Percentiles rank a stretch among this genome's conserved stretches.
Conservation (phyloP, 2,329 filamentous ascomycete species). For the Aplosporella prunicola region DNA sequence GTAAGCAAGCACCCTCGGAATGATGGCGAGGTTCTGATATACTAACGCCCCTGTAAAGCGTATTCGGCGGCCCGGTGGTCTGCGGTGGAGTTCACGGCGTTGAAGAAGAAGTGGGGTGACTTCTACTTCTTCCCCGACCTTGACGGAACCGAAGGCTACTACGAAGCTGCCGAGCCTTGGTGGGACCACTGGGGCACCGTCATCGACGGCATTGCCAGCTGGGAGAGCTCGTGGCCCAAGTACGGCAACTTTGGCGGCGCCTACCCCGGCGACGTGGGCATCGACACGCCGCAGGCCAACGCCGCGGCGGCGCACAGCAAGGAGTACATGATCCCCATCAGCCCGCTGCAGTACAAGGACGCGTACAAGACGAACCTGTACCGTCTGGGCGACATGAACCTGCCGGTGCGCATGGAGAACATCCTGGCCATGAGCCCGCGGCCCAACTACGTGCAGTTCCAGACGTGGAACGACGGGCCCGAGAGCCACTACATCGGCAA, state of each 20-base stretch:
- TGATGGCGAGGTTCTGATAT: too few relatives aligned
- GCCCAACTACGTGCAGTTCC: slow-evolving; percentile 26
- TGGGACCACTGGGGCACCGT: slow-evolving; percentile 23
- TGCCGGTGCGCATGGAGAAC: slow-evolving; percentile 28
- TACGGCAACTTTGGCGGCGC: slow-evolving; percentile 12
- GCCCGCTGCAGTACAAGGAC: slow-evolving; percentile 24
- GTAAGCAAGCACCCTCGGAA: too few relatives aligned
- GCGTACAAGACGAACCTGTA: slow-evolving; percentile 24
- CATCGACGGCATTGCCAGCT: slow-evolving; percentile 30
- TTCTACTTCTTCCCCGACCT: slow-evolving; percentile 27
- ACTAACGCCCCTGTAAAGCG: too few relatives aligned
- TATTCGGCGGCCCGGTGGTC: too few relatives aligned
- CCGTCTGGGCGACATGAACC: slow-evolving; percentile 25
- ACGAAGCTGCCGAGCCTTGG: slow-evolving; percentile 19
- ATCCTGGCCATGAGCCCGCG: slow-evolving; percentile 21
- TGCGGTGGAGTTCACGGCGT: too few relatives aligned
- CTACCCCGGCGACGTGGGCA: slow-evolving; percentile 19
- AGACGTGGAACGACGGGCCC: slow-evolving; percentile 30
- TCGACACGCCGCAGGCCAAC: slow-evolving; percentile 16
- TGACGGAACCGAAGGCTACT: slow-evolving; percentile 21
- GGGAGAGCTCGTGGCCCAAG: slow-evolving; percentile 30
- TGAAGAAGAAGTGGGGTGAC: too few relatives aligned
- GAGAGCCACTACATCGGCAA: slow-evolving; percentile 31
- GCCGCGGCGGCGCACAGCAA: slow-evolving; percentile 19
- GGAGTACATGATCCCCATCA: slow-evolving; percentile 24